phyloP scores from a whole-genome alignment of 257 asterid genomes.

The Solanum chilense region DNA sequence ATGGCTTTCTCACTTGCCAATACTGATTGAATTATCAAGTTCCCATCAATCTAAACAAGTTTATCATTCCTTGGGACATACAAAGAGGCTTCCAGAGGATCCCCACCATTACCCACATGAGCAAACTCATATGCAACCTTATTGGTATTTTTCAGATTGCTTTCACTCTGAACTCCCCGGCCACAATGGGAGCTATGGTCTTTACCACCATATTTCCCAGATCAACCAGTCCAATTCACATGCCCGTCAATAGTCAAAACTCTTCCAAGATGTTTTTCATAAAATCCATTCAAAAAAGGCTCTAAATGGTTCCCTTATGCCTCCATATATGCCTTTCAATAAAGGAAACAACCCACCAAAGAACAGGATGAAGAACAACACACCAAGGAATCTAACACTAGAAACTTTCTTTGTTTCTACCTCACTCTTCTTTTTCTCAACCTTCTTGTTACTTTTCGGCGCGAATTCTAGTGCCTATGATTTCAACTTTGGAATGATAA shows the following conservation, averaged over 20 bases:
- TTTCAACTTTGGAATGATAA: no score
- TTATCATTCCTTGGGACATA: conserved; percentile 66
- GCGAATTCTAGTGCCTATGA: no score
- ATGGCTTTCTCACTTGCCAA: conserved; percentile 59
- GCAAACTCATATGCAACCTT: conserved; percentile 21
- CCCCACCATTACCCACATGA: conserved; percentile 33
- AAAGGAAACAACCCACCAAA: no score
- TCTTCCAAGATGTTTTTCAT: conserved; percentile 10
- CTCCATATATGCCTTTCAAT: no score
- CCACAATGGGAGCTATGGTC: conserved; percentile 18
- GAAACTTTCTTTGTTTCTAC: no score
- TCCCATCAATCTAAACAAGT: conserved; percentile 61
- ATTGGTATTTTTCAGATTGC: background rate
- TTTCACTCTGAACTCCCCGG: background rate
- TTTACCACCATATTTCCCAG: conserved; percentile 17
- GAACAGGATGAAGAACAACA: no score
- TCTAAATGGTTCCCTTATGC: no score
- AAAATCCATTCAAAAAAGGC: no score
- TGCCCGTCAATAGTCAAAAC: conserved; percentile 45
- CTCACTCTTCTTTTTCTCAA: no score
- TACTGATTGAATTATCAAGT: conserved; percentile 53
- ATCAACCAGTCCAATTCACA: conserved; percentile 15
- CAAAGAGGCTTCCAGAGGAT: conserved; percentile 49
- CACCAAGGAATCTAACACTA: no score
- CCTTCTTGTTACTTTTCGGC: no score